These are phyloP conservation scores for Clohesyomyces aquaticus DNA, from an alignment of 495 filamentous ascomycete species.

Conservation along the genomic window DNA sequence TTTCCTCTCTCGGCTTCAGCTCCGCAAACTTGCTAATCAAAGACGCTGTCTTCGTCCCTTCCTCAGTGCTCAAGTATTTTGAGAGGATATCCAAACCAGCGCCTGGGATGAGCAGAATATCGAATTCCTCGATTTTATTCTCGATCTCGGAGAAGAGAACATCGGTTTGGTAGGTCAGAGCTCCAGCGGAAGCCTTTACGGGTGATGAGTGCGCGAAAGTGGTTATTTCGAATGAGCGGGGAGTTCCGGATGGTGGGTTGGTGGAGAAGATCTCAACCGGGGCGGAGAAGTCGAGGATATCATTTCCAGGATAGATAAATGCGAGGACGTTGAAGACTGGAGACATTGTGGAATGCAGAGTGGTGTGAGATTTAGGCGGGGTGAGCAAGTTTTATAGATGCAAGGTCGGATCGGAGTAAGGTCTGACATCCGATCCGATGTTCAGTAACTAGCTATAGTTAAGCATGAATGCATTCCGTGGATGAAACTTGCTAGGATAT, in stretches of 20 bases:
- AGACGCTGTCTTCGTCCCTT: constrained; percentile 38
- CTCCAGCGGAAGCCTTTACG: constrained; percentile 31
- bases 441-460: too few relatives aligned
- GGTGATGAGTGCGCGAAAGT: constrained; percentile 41
- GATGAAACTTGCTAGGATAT: too few relatives aligned
- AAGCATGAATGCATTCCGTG: too few relatives aligned
- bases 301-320: constrained; percentile 28
- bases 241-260: constrained; percentile 42
- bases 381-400: not conserved
- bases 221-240: constrained; percentile 43
- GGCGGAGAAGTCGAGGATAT: constrained; percentile 38
- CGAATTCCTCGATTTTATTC: constrained; percentile 15
- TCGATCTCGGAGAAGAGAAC: constrained; percentile 22
- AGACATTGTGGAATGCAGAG: constrained; percentile 27
- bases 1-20: constrained; percentile 32
- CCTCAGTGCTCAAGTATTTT: constrained; percentile 37
- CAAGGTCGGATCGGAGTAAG: not conserved
- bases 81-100: constrained; percentile 36
- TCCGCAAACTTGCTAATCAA: constrained; percentile 45
- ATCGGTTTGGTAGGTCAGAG: constrained; percentile 43
- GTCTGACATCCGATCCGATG: too few relatives aligned
- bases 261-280: constrained; percentile 42
- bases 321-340: constrained; percentile 43
- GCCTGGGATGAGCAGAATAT: constrained; percentile 34
- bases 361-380: not conserved